These are phyloP conservation scores for Scutellaria minor DNA, from an alignment of 257 asterid genomes.

Conservation along the genomic window DNA sequence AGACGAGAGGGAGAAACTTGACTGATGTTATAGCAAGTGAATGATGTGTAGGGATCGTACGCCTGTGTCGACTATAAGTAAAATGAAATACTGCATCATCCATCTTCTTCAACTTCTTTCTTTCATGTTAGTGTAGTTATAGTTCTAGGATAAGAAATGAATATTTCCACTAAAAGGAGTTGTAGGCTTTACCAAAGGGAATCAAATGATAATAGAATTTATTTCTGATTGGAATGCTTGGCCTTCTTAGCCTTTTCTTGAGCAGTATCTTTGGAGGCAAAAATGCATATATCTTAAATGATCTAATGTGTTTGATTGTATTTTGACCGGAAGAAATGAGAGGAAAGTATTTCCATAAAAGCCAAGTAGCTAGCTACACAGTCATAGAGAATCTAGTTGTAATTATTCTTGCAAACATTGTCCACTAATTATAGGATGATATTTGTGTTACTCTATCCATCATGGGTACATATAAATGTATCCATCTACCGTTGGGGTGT, in stretches of 20 bases:
- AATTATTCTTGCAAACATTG: not conserved
- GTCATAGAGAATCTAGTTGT: not conserved
- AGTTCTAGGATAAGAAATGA: not conserved
- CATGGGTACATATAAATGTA: no score
- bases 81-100: not conserved
- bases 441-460: no score
- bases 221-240: not conserved
- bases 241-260: not conserved
- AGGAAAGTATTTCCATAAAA: not conserved
- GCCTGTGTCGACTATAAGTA: not conserved
- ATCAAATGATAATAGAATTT: not conserved
- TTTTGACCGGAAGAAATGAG: not conserved
- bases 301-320: no score
- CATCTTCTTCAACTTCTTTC: not conserved
- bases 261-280: no score
- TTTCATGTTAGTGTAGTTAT: not conserved
- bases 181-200: not conserved
- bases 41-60: not conserved
- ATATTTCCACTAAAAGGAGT: not conserved
- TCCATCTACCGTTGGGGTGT: no score
- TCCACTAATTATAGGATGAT: no score
- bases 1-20: conserved; percentile 47
- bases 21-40: conserved; percentile 27
- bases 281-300: no score
- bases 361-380: not conserved